Base-by-base conservation (phyloP, 352 stramenopile genomes). In the Pythium pyrilobum region DNA sequence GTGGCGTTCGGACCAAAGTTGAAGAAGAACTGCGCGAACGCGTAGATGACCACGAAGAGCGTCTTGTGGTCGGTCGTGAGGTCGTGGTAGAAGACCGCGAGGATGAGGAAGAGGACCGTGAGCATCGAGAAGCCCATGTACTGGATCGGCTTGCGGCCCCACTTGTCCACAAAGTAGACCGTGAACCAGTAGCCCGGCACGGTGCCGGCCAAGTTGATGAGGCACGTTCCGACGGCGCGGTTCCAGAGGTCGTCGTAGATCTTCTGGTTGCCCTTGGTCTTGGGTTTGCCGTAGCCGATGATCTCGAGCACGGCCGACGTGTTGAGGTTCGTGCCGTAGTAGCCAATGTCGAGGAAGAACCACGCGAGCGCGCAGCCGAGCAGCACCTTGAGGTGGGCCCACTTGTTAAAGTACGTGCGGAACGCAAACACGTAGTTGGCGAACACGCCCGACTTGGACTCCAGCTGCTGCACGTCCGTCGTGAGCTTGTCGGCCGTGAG, bases 131-230 rank as follows among this genome's bases (percentile, higher is more conserved):
- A 85, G 1, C 74, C 74, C 62, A 77, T 68, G 64, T 81, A 76
- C 68, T 88, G 77, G 48, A 88, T 77, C 27, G 62, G 46, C 46
- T 53, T 53, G 33, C 46, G 46, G 33, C 46, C 46, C 46, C 46
- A 64, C 48, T 78, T 81, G 45, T 75, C 61, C 20, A 87, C 71
- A 44, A 85, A 66, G 47, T 71, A 73, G 42, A 86, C 73, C 10
- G 77, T 77, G 56, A 84, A 71, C 58, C 77, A 85, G 72, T 88
- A 88, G 32, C 77, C 68, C 9, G 77, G 77, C 5, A 87, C 71
- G 9, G 69, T 78, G 21, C 66, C 67, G 1, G 60, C 62, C 48
- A 85, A 52, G 56, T 77, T 79, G 59, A 80, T 77, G 32, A 77
- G 54, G 23, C 62, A 62, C 39, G 66, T 72, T 40, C 66, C 69